phyloP scores from a whole-genome alignment of 805 yeast genomes.

The Kodamaea laetipori region DNA sequence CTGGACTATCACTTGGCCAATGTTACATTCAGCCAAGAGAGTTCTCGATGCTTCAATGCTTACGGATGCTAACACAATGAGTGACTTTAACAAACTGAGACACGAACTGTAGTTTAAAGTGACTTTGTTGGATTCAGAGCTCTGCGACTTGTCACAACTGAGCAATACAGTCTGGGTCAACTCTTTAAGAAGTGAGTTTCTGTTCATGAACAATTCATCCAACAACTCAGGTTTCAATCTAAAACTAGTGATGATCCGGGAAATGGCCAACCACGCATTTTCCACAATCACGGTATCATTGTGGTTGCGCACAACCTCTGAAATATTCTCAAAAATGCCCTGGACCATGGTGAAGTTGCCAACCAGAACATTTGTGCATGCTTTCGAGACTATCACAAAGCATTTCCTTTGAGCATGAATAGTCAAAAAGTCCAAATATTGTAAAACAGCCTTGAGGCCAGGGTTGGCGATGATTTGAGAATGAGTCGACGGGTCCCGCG shows the following conservation, averaged over 20 bases:
- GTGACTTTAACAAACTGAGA: slow-evolving; percentile 45
- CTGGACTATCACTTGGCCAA: slow-evolving; percentile 50
- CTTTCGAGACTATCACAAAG: slow-evolving; percentile 67
- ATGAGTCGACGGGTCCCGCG: slow-evolving; percentile 53
- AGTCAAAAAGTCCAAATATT: slow-evolving; percentile 84
- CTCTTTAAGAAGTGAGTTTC: slow-evolving; percentile 23
- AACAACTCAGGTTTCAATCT: slow-evolving; percentile 43
- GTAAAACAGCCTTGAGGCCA: slow-evolving; percentile 65
- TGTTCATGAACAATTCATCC: slow-evolving; percentile 41
- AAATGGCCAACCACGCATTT: slow-evolving; percentile 63
- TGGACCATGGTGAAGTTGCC: slow-evolving; percentile 50
- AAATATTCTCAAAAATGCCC: slow-evolving; percentile 60
- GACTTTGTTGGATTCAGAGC: slow-evolving; percentile 22
- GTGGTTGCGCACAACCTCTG: slow-evolving; percentile 54
- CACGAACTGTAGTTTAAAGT: slow-evolving; percentile 40
- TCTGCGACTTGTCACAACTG: slow-evolving; percentile 31
- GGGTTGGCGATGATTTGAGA: slow-evolving; percentile 56
- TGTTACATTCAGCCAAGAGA: slow-evolving; percentile 49
- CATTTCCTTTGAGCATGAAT: slow-evolving; percentile 87
- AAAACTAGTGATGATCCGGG: slow-evolving; percentile 57
- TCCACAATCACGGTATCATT: slow-evolving; percentile 64
- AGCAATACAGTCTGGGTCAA: slow-evolving; percentile 25
- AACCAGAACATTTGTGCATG: slow-evolving; percentile 52
- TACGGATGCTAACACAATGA: slow-evolving; percentile 45
- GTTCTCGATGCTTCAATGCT: slow-evolving; percentile 43